These are phyloP conservation scores for Coniochaeta ligniaria DNA, from an alignment of 2,329 filamentous ascomycete species.

Conservation along the genomic window DNA sequence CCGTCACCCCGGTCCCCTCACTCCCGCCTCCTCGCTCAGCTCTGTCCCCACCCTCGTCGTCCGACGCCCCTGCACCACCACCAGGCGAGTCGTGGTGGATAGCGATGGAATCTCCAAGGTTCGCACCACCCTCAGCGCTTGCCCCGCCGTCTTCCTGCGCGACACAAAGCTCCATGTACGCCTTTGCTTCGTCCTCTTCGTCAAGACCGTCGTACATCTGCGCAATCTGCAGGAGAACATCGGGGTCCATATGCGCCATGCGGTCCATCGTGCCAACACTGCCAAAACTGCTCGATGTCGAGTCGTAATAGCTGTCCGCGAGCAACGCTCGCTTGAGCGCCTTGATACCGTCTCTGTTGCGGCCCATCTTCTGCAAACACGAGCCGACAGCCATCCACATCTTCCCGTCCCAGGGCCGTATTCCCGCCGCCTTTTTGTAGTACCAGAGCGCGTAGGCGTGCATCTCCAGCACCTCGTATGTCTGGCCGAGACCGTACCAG, in stretches of 20 bases:
- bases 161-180: slow-evolving; percentile 93
- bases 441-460: slow-evolving; percentile 96
- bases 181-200: slow-evolving; percentile 72
- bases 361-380: slow-evolving; percentile 83
- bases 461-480: slow-evolving; percentile 97
- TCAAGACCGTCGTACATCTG: slow-evolving; percentile 76
- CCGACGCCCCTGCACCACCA: slow-evolving; percentile 18
- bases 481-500: slow-evolving; percentile 95
- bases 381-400: slow-evolving; percentile 98
- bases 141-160: slow-evolving; percentile 77
- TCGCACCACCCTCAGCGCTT: slow-evolving; percentile 21
- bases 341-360: slow-evolving; percentile 85
- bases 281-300: slow-evolving; percentile 44
- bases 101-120: slow-evolving; percentile 40
- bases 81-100: slow-evolving; percentile 48
- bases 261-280: slow-evolving; percentile 39
- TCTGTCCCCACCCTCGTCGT: slow-evolving; percentile 26
- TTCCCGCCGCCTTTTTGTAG: slow-evolving; percentile 87
- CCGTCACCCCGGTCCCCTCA: slow-evolving; percentile 75
- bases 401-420: slow-evolving; percentile 94
- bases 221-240: slow-evolving; percentile 85
- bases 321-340: slow-evolving; percentile 87
- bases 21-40: slow-evolving; percentile 14
- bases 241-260: slow-evolving; percentile 69
- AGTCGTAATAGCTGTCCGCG: slow-evolving; percentile 79